These are phyloP conservation scores for Tolypocladium capitatum DNA, from an alignment of 2,329 filamentous ascomycete genomes.

Conservation along the genomic window DNA sequence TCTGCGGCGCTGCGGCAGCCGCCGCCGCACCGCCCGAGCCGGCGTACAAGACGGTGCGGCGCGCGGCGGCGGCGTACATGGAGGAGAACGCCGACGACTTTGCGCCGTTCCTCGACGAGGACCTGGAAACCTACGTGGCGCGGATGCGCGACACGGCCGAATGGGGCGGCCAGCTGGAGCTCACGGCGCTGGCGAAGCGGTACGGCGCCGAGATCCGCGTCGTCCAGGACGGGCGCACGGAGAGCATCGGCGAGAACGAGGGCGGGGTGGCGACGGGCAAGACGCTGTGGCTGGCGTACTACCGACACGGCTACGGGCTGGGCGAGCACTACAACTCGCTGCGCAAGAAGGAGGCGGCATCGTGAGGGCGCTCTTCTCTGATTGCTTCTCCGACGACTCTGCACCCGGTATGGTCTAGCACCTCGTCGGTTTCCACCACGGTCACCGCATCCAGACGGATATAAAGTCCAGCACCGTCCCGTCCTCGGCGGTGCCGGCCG, in stretches of 20 bases:
- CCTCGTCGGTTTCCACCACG: too few species aligned
- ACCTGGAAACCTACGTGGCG: conserved; percentile 55
- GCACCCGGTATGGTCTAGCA: not conserved
- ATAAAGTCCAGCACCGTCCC: conserved; percentile 38
- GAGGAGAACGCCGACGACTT: conserved; percentile 64
- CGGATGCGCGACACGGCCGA: conserved; percentile 80
- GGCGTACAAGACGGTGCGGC: conserved; percentile 54
- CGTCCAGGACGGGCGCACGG: conserved; percentile 69
- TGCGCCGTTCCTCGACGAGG: conserved; percentile 73
- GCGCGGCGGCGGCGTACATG: conserved; percentile 68
- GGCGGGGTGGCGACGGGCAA: conserved; percentile 35
- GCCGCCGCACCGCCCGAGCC: conserved; percentile 11
- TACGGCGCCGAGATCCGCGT: conserved; percentile 76
- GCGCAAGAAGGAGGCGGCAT: conserved; percentile 24
- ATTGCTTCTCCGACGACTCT: not conserved
- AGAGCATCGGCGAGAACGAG: conserved; percentile 48
- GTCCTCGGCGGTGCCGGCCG: conserved; percentile 28
- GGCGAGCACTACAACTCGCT: conserved; percentile 97
- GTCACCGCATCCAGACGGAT: conserved; percentile 35
- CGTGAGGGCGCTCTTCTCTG: not conserved
- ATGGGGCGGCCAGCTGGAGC: conserved; percentile 90
- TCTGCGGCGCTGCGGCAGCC: not conserved
- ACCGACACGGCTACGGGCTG: conserved; percentile 82
- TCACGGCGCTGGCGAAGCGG: conserved; percentile 68
- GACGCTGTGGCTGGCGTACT: conserved; percentile 79